Evolutionary conservation across 352 stramenopile genomes (phyloP).

Genomic region (Globisporangium nunn): DNA sequence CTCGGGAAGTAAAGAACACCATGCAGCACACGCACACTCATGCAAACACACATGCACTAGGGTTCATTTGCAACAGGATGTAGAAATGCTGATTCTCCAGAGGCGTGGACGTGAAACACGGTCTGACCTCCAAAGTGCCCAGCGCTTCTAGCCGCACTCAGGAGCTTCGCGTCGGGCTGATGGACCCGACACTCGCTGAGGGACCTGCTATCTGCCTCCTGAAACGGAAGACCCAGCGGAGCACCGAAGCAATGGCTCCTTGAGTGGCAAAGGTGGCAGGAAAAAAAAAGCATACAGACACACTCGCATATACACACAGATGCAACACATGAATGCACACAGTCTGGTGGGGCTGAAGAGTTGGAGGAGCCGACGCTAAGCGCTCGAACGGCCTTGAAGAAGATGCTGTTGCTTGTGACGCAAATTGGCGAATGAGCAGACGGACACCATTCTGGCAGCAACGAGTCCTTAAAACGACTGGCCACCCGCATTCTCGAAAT

Average conservation of each 20-base stretch:
- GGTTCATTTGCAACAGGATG: conserved; percentile 16
- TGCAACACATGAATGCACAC: neutral
- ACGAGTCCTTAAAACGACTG: conserved; percentile 8
- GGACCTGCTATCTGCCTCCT: conserved; percentile 57
- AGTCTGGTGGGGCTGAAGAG: neutral
- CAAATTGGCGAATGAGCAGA: conserved; percentile 8
- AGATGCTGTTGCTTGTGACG: neutral
- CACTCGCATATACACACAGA: conserved; percentile 7
- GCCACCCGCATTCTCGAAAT: neutral
- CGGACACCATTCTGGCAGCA: too few species aligned
- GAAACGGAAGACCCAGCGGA: conserved; percentile 63
- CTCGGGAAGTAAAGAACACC: conserved; percentile 7
- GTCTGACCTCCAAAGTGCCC: conserved; percentile 59
- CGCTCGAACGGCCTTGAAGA: neutral
- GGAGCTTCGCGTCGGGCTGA: conserved; percentile 71
- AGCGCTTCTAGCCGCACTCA: conserved; percentile 60
- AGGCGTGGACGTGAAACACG: conserved; percentile 53
- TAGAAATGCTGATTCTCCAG: conserved; percentile 82
- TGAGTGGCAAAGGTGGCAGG: conserved; percentile 63
- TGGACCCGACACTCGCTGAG: conserved; percentile 70
- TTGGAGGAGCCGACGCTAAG: too few species aligned
- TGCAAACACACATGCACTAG: conserved; percentile 4
- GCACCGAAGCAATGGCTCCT: conserved; percentile 37
- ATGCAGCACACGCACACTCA: conserved; percentile 2
- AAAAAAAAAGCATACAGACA: neutral